Evolutionary conservation across 2,329 filamentous ascomycete species (phyloP), one percentile per base, ranked within the genome.

Genomic region (Fusarium guadeloupense): DNA sequence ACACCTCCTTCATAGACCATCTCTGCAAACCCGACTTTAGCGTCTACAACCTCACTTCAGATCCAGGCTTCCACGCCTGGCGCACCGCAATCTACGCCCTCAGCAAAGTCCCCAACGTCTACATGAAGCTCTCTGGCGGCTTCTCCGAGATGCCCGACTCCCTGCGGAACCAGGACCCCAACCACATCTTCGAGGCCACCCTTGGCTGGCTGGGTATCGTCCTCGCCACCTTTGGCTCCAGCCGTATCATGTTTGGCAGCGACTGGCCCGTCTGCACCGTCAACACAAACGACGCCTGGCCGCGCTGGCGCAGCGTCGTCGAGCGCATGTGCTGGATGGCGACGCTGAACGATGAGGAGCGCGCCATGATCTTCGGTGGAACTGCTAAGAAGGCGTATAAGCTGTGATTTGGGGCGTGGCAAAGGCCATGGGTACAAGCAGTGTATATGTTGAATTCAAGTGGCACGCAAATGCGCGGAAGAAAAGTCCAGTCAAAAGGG

Each of bases 261-360:
- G 93, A 97, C 75, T 98, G 94, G 94, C 93, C 94, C 3, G 89
- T 97, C 1, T 96, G 92, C 77, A 93, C 92, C 60, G 78, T 92
- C 21, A 69, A 74, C 64, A 81, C 80, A 35, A 78, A 82, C 41
- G 76, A 80, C 19, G 87, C 90, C 26, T 97, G 93, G 92, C 77
- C 78, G 30, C 85, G 89, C 67, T 97, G 93, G 93, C 85, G 80
- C 62, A 80, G 80, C 17, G 80, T 95, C 2, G 89, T 96, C 16
- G 85, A 89, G 60, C 80, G 80, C 62, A 81, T 91, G 67, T 84
- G 93, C 64, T 81, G 82, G 75, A 83, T 89, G 81, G 85, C 84
- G 1, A 80, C 80, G 35, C 73, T 93, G 57, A 79, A 74, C 2
- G 81, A 86, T 14, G 84, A 86, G 33, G 85, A 90, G 55, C 83